Evolutionary conservation across 2,329 filamentous ascomycete genomes (phyloP), one percentile per base, ranked within the genome.

Genomic region (Colletotrichum coccodes): DNA sequence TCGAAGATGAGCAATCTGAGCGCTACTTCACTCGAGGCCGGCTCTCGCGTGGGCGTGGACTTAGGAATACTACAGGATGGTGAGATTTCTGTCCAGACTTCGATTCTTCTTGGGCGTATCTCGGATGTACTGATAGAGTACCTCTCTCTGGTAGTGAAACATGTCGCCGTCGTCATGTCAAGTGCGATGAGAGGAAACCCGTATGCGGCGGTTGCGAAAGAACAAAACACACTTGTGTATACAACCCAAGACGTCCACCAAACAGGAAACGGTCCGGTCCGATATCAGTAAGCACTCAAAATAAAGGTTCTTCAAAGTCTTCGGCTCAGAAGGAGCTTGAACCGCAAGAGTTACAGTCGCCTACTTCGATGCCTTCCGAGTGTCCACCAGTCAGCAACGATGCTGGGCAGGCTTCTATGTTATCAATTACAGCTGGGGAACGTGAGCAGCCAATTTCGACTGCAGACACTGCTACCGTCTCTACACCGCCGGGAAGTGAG

Each of bases 111-210:
- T 6, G 30, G 16, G 34, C 6, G 26, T 16, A n/a, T 49, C 23
- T 36, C 34, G 9, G 32, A 46, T 6, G n/a, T 42, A 18, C 28
- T 21, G 23, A 14, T 4, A 7, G 28, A 6, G 18, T 9, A 2
- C 11, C 11, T 32, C 6, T 7, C 18, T 44, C 23, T 18, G 42
- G 14, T 34, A 71, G 69, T 26, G 38, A 52, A 21, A 71, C 65
- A 14, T 71, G 69, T 18, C 64, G 65, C 8, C 64, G 65, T 12
- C 71, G 73, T 7, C 71, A 70, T 11, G 70, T 75, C 70, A 74
- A 74, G 52, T 75, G 73, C 46, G 73, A 75, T n/a, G 74, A 75
- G 60, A 60, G 58, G 6, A 75, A 74, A 52, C 73, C 74, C 8
- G 44, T 65, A 44, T 76, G 75, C 62, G 60, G 56, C 26, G 60